Evolutionary conservation across 225 moss, liverwort and hornwort species (phyloP).

Genomic region (Sphagnum contortum): DNA sequence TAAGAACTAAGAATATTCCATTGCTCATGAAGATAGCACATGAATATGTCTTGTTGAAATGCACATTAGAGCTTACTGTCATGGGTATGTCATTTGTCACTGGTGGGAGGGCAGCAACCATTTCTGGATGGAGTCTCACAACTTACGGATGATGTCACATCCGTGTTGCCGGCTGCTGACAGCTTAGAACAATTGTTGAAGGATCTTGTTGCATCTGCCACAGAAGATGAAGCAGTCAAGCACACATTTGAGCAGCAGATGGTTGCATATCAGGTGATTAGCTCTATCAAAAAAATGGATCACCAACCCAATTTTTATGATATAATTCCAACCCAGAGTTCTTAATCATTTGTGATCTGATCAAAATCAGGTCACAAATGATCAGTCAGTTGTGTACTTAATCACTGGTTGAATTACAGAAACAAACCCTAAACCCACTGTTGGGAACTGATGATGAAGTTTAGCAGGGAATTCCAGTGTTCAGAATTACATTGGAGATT

Average conservation of each 20-base stretch:
- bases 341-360: too few species aligned
- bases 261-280: slow-evolving; percentile 71
- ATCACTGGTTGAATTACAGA: too few species aligned
- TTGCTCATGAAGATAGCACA: slow-evolving; percentile 1
- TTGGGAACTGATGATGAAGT: too few species aligned
- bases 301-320: neutral
- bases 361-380: too few species aligned
- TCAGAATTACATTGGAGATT: too few species aligned
- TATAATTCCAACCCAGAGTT: too few species aligned
- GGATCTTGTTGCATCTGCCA: slow-evolving; percentile 57
- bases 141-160: slow-evolving; percentile 86
- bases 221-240: slow-evolving; percentile 77
- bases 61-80: neutral
- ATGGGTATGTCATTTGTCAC: neutral
- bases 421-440: too few species aligned
- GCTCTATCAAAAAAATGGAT: neutral
- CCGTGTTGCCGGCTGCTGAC: slow-evolving; percentile 93
- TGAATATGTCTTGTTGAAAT: neutral
- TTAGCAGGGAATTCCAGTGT: too few species aligned
- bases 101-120: slow-evolving; percentile 47
- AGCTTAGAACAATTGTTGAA: slow-evolving; percentile 68
- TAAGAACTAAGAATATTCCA: too few species aligned
- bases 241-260: slow-evolving; percentile 66
- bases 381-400: too few species aligned
- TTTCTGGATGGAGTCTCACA: slow-evolving; percentile 83